Evolutionary conservation across 1,284 basidiomycete species (phyloP), one percentile per base, ranked within the genome.

Genomic region (Rhodofomes roseus): DNA sequence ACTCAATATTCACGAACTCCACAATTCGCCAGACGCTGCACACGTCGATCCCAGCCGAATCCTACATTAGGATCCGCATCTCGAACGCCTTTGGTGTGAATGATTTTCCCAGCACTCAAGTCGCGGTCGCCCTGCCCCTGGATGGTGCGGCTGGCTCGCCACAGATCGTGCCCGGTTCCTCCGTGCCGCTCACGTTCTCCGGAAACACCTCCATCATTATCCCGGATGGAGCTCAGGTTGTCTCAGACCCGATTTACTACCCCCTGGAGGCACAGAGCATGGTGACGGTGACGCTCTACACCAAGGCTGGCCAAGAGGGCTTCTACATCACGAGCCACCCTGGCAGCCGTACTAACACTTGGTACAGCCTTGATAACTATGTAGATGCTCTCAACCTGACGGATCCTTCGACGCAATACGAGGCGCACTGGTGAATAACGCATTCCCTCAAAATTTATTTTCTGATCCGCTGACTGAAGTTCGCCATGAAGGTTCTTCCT

Each of bases 1-100:
- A 63, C 39, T 61, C 65, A 51, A 76, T 82, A 43, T 81, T 82
- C 63, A 62, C 60, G 51, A 77, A 83, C 66, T 68, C 75, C n/a
- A 81, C 80, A 14, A 72, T 82, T 55, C 77, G 80, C 0, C 80
- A 81, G 66, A 81, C 80, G 5, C 61, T 83, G 3, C 77, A 77
- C 55, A 52, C 50, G 71, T 78, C 61, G 50, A 75, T 78, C 2
- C 63, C 77, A 37, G 73, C 71, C 20, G 74, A 74, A 11, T 61
- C 71, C 11, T 70, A 74, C 40, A 76, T 82, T 59, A 77, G 80
- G 36, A 58, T 83, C 18, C 75, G 77, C 29, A 71, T 83, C 58
- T 80, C 79, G 55, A 83, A 82, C 64, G 75, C 71, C 12, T 83
- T 83, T 59, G 80, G 80, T 9, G 66, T 68, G 1, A 76, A 73